Percentiles rank a stretch among this genome's conserved stretches.
These are phyloP conservation scores for Diaporthe helianthi DNA, from an alignment of 2,329 filamentous ascomycete species.

Conservation along the genomic window DNA sequence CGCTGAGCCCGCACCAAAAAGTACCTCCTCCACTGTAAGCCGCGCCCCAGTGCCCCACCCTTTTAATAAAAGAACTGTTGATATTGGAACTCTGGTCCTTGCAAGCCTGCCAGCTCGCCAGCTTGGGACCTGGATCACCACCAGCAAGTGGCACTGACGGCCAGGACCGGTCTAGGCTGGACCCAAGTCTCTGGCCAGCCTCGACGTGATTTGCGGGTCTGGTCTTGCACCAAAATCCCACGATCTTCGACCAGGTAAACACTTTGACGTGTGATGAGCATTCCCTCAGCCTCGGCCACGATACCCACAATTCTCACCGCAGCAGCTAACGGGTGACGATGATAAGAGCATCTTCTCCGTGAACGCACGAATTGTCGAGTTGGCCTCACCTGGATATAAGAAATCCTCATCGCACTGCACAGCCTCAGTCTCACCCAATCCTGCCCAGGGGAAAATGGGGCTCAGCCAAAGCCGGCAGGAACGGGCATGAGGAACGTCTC, in stretches of 20 bases:
- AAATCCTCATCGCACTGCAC: slow-evolving; percentile 2
- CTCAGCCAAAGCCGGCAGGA: slow-evolving; percentile 11
- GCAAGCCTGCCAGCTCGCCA: neutral
- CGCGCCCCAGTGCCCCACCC: slow-evolving; percentile 23
- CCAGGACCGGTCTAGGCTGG: slow-evolving; percentile 24
- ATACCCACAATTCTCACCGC: slow-evolving; percentile 15
- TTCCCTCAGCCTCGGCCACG: slow-evolving; percentile 2
- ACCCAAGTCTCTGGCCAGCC: slow-evolving; percentile 23
- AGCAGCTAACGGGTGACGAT: slow-evolving; percentile 7
- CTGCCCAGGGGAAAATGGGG: neutral
- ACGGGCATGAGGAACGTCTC: neutral
- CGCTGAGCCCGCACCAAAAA: slow-evolving; percentile 15
- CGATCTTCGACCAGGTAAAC: neutral
- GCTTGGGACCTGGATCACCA: neutral
- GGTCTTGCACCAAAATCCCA: neutral
- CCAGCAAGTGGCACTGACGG: neutral
- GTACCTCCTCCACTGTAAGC: slow-evolving; percentile 18
- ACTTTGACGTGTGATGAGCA: neutral
- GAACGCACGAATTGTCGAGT: neutral
- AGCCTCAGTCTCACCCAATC: slow-evolving; percentile 23
- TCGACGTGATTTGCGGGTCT: slow-evolving; percentile 30
- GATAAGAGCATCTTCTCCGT: neutral
- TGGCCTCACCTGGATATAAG: neutral
- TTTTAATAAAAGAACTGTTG: neutral
- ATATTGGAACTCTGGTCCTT: slow-evolving; percentile 9